These are phyloP conservation scores for Zea luxurians DNA, from an alignment of 176 grass and related monocot genomes.

Conservation along the genomic window DNA sequence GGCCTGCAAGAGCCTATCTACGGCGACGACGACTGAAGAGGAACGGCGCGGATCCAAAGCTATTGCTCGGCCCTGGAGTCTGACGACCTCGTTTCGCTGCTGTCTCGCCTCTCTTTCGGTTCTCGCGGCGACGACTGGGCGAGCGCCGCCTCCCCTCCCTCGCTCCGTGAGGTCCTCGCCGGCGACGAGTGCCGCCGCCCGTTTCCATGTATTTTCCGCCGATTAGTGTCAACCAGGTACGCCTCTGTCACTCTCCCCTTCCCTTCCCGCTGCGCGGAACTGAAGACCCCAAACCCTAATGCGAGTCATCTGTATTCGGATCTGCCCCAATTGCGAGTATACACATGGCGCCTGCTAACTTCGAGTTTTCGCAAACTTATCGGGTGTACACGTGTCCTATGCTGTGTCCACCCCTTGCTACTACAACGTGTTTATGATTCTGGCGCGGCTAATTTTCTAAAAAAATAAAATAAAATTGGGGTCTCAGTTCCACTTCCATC, in stretches of 20 bases:
- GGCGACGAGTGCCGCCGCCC: neutral
- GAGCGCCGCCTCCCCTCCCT: neutral
- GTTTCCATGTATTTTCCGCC: neutral
- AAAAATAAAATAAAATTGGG: no score
- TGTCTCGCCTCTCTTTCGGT: neutral
- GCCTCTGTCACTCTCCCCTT: neutral
- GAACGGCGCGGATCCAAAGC: neutral
- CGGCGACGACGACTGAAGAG: no score
- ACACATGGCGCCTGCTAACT: neutral
- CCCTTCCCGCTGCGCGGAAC: no score
- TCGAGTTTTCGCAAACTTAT: neutral
- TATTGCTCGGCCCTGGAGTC: neutral
- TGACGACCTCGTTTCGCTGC: neutral
- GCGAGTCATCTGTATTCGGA: neutral
- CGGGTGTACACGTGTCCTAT: neutral
- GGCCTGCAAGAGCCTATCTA: neutral
- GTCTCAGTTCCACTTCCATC: neutral
- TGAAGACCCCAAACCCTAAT: no score
- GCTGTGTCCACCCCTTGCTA: neutral
- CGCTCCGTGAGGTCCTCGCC: neutral
- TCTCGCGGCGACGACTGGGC: constrained; percentile 2
- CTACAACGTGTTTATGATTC: neutral
- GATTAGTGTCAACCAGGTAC: neutral
- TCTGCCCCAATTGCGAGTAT: neutral
- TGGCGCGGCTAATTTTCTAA: neutral